These are phyloP conservation scores for Fusarium sp. DNA, from an alignment of 2,329 filamentous ascomycete species.

Conservation along the genomic window DNA sequence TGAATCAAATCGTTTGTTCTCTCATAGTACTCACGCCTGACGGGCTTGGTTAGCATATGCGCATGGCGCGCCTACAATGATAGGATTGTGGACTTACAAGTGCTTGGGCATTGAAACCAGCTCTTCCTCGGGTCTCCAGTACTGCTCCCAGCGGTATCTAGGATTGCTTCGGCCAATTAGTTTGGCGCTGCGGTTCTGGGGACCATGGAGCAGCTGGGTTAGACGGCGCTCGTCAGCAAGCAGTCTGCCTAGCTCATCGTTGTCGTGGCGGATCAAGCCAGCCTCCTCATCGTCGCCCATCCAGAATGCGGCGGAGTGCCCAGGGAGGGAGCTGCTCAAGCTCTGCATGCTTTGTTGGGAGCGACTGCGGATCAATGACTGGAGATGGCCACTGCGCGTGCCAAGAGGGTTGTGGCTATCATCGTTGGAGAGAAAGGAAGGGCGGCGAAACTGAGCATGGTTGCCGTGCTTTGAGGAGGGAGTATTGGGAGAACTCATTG, in stretches of 20 bases:
- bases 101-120: conserved; percentile 77
- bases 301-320: conserved; percentile 42
- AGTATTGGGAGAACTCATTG: conserved; percentile 50
- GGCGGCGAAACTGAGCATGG: conserved; percentile 45
- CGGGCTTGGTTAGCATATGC: conserved; percentile 11
- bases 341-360: conserved; percentile 52
- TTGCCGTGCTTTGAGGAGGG: conserved; percentile 43
- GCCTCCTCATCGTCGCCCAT: conserved; percentile 52
- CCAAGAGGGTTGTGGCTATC: conserved; percentile 51
- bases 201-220: conserved; percentile 70
- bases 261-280: conserved; percentile 47
- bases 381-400: conserved; percentile 54
- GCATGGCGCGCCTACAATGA: not conserved
- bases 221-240: conserved; percentile 69
- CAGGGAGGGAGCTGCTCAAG: conserved; percentile 44
- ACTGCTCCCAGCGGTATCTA: conserved; percentile 85
- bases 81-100: conserved; percentile 60
- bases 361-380: conserved; percentile 55
- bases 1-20: conserved; percentile 89
- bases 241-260: conserved; percentile 60
- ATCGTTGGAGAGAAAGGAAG: conserved; percentile 51
- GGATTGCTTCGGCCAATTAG: conserved; percentile 91
- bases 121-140: conserved; percentile 85
- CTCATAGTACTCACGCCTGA: conserved; percentile 84
- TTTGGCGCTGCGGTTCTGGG: conserved; percentile 83